Percentiles rank a stretch among this genome's conserved stretches.
phyloP scores from a whole-genome alignment of 257 asterid species.

The Vinca minor region DNA sequence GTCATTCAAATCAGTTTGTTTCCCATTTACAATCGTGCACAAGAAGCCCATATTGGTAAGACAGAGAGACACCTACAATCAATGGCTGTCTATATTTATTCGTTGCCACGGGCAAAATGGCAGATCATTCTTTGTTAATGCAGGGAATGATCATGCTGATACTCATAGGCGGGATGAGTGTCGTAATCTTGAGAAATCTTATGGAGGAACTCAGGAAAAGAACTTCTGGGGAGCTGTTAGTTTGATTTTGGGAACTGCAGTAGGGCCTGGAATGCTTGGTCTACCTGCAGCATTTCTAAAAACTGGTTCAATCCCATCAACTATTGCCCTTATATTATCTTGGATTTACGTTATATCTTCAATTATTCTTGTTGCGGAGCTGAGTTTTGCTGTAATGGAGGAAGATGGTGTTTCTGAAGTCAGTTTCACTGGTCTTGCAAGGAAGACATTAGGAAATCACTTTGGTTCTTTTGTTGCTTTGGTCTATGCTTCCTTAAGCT shows the following conservation, averaged over 20 bases:
- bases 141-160: not conserved
- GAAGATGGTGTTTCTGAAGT: constrained; percentile 32
- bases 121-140: not conserved
- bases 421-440: constrained; percentile 34
- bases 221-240: constrained; percentile 37
- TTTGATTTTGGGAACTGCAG: constrained; percentile 33
- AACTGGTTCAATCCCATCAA: constrained; percentile 33
- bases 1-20: not conserved
- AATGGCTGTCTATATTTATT: not conserved
- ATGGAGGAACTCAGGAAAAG: constrained; percentile 12
- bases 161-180: constrained; percentile 5
- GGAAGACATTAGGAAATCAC: constrained; percentile 24
- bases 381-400: constrained; percentile 35
- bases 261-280: constrained; percentile 39
- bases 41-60: not conserved
- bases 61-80: not conserved
- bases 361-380: constrained; percentile 35
- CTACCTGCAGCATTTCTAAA: constrained; percentile 30
- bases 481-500: constrained; percentile 30
- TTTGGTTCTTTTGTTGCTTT: constrained; percentile 32
- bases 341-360: constrained; percentile 36
- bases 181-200: constrained; percentile 1
- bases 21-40: not conserved
- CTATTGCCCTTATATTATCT: constrained; percentile 23
- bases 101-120: not conserved